Base-by-base conservation (phyloP, 1,139 yeast genomes). In the Arxiozyma telluris region DNA sequence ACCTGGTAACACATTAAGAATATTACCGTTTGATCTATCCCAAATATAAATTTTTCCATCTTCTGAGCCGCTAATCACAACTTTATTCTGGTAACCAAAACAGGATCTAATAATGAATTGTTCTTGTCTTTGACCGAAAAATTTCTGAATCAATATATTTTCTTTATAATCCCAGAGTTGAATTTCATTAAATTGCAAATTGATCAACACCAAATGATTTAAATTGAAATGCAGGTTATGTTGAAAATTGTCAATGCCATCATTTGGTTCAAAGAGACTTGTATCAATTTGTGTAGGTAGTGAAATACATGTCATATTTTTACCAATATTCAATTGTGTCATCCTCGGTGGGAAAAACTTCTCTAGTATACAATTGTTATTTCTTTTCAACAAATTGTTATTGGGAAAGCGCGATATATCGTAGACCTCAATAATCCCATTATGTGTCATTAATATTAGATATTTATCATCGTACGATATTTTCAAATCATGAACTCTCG, bases 11-110 rank as follows among this genome's bases (percentile, higher is more conserved):
- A 76, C 78, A 12, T 83, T 83, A 3, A 90, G 72, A 34, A 89
- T 75, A 56, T 84, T 83, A 5, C 95, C 93, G 23, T 84, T 82
- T 53, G 78, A 77, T 44, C 86, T 75, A 62, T 87, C 88, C 96
- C 96, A 90, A 7, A 90, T 73, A 68, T 84, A 89, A 4, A 89
- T 78, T 56, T 78, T 76, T 0, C 93, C 90, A 65, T 88, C 94
- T 63, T 87, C 94, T 49, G 94, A 83, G 1, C 97, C 97, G 61
- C 91, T 82, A 20, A 87, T 72, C 0, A 89, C 80, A 51, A 88
- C 73, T 58, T 83, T 84, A 62, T 86, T 95, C 56, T 81, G 77
- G 41, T 74, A 74, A 0, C 96, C 96, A 67, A 90, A 85, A 59
- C 90, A 78, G 0, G 96, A 84, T 43, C 96, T 76, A 34, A 91